Conservation (phyloP, 306 rosid species). For the Astragalus glycyphyllos region DNA sequence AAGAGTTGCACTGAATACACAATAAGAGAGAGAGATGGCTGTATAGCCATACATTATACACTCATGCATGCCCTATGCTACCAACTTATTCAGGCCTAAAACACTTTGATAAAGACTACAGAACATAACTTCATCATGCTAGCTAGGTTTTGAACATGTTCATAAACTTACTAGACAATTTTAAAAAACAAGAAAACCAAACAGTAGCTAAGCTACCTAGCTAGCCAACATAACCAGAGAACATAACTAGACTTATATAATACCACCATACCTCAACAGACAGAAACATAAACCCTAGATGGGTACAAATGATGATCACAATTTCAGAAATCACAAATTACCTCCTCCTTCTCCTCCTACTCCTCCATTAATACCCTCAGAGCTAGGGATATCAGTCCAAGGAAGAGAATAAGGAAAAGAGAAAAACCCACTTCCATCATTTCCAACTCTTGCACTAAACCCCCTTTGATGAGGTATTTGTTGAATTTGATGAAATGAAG, state of each 20-base stretch:
- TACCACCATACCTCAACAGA: conserved; percentile 35
- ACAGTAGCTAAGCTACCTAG: conserved; percentile 28
- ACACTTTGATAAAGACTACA: background rate
- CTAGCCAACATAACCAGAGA: conserved; percentile 44
- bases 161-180: conserved; percentile 22
- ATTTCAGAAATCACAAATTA: conserved; percentile 47
- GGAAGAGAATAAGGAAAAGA: conserved; percentile 68
- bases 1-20: conserved; percentile 36
- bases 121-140: background rate
- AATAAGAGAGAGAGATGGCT: conserved; percentile 6
- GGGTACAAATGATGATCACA: background rate
- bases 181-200: conserved; percentile 9
- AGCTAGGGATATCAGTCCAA: conserved; percentile 58
- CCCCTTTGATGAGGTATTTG: conserved; percentile 24
- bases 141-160: conserved; percentile 34
- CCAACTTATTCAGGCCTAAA: conserved; percentile 47
- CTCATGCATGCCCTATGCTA: conserved; percentile 42
- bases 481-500: conserved; percentile 31
- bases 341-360: conserved; percentile 54
- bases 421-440: conserved; percentile 49
- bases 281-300: conserved; percentile 57
- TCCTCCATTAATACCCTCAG: conserved; percentile 52
- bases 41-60: conserved; percentile 44
- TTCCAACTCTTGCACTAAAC: conserved; percentile 41
- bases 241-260: conserved; percentile 37